Conservation (phyloP, 2,329 filamentous ascomycete species). For the Pestalotiopsis sp. region DNA sequence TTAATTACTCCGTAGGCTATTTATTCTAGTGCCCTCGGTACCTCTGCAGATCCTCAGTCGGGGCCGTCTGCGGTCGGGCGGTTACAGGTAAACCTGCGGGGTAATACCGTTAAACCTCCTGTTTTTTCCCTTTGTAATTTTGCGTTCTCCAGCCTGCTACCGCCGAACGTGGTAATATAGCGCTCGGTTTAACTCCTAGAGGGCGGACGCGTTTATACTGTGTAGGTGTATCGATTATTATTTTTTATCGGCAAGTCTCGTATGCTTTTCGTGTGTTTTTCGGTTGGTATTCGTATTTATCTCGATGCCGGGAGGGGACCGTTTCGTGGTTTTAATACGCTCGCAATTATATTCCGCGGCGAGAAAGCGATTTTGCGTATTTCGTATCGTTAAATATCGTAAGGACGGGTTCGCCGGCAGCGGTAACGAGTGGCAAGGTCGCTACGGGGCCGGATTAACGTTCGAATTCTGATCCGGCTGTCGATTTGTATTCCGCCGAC, state of each 20-base stretch:
- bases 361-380: background rate
- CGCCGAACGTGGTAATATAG: background rate
- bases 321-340: background rate
- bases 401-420: background rate
- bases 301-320: background rate
- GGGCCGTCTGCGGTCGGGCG: background rate
- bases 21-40: too few species aligned
- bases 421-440: background rate
- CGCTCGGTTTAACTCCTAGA: background rate
- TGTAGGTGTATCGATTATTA: background rate
- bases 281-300: background rate
- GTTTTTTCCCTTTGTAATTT: background rate
- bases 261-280: background rate
- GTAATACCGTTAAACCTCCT: background rate
- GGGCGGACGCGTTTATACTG: background rate
- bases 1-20: too few species aligned
- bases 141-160: background rate
- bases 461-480: background rate
- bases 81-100: background rate
- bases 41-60: too few species aligned
- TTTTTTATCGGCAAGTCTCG: background rate
- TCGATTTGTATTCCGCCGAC: background rate
- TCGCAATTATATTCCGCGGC: background rate
- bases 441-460: background rate
- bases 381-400: background rate